A percentile compares a stretch with the other conserved stretches of the same genome.
phyloP scores from a whole-genome alignment of 805 yeast species.

The Saturnispora silvae region DNA sequence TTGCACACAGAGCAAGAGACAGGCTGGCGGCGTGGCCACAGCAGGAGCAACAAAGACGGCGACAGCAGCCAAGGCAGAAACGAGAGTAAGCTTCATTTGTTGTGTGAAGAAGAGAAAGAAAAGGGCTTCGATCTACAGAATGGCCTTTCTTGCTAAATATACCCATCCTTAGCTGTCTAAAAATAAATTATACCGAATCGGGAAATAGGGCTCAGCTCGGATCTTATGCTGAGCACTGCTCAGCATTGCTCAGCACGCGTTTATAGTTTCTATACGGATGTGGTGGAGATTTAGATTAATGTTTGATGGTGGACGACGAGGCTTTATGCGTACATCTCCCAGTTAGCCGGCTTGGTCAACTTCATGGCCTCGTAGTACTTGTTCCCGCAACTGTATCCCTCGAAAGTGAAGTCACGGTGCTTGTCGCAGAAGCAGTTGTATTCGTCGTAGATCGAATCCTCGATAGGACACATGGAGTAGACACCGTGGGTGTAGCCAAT shows the following conservation, averaged over 20 bases:
- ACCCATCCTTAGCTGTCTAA: too few species aligned
- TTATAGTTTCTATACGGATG: too few species aligned
- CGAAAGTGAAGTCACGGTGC: slow-evolving; percentile 29
- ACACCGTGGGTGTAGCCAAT: slow-evolving; percentile 62
- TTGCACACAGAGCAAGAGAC: slow-evolving; percentile 81
- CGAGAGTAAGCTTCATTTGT: not conserved
- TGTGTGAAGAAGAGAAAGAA: not conserved
- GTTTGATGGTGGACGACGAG: too few species aligned
- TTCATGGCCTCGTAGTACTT: slow-evolving; percentile 22
- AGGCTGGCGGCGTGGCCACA: slow-evolving; percentile 76
- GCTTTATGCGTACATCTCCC: too few species aligned
- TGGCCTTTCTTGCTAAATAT: too few species aligned
- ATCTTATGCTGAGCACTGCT: not conserved
- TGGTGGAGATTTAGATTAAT: too few species aligned
- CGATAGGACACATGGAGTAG: slow-evolving; percentile 34
- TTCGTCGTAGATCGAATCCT: slow-evolving; percentile 18
- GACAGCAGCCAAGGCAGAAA: not conserved
- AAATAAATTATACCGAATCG: not conserved
- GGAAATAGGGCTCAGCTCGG: not conserved
- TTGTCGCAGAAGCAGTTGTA: slow-evolving; percentile 32
- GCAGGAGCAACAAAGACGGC: slow-evolving; percentile 12
- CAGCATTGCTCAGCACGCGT: too few species aligned
- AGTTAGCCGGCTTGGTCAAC: slow-evolving; percentile 20
- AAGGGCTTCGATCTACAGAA: too few species aligned
- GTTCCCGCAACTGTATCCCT: slow-evolving; percentile 28